Percentiles rank a stretch among this genome's conserved stretches.
These are phyloP conservation scores for Boechera stricta DNA, from an alignment of 345 rosid genomes.

Conservation along the genomic window DNA sequence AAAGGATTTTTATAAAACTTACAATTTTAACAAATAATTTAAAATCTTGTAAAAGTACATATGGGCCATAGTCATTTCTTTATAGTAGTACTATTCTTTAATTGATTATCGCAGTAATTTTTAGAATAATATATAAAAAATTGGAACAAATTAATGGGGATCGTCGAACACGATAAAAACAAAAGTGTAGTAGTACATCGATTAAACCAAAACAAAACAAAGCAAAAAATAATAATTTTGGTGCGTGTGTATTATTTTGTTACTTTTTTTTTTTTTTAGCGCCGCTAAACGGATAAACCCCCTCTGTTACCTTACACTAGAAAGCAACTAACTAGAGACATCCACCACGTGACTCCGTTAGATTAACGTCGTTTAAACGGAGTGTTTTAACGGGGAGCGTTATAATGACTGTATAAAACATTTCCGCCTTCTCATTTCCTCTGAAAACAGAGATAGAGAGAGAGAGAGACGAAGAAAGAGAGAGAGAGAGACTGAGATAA, in stretches of 20 bases:
- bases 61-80: neutral
- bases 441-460: conserved; percentile 23
- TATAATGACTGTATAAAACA: conserved; percentile 37
- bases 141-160: conserved; percentile 27
- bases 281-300: conserved; percentile 48
- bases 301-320: conserved; percentile 29
- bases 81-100: neutral
- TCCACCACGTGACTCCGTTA: conserved; percentile 45
- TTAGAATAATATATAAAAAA: neutral
- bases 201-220: conserved; percentile 27
- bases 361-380: conserved; percentile 39
- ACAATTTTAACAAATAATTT: neutral
- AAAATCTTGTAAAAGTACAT: neutral
- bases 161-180: conserved; percentile 38
- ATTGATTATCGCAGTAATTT: neutral
- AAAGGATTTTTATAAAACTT: no score
- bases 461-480: conserved; percentile 9
- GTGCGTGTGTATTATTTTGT: conserved; percentile 31
- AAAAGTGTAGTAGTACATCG: conserved; percentile 32
- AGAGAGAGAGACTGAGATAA: conserved; percentile 22
- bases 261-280: neutral
- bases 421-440: conserved; percentile 37
- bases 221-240: conserved; percentile 6
- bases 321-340: conserved; percentile 36
- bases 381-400: conserved; percentile 33